phyloP scores from a whole-genome alignment of 1,139 yeast species.

The Yamadazyma dendronema region DNA sequence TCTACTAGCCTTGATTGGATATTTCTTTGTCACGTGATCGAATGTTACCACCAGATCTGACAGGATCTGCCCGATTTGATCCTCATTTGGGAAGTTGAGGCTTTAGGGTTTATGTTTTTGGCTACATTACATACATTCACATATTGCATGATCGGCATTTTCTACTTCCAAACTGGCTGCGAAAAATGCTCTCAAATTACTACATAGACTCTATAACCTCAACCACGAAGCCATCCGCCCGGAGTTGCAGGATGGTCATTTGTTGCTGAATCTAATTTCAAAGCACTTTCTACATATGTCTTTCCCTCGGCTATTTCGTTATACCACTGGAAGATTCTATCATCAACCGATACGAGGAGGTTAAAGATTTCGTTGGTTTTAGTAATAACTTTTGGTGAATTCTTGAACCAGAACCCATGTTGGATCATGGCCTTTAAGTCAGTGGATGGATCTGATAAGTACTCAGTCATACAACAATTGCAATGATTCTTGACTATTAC shows the following conservation, averaged over 20 bases:
- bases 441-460: slow-evolving; percentile 21
- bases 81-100: no score
- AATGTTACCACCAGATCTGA: no score
- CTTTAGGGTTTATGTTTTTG: no score
- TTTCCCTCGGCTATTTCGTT: slow-evolving; percentile 24
- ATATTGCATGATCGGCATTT: no score
- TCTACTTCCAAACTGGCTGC: neutral
- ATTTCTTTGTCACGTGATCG: no score
- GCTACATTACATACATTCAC: no score
- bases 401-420: slow-evolving; percentile 28
- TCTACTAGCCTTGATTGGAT: no score
- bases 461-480: slow-evolving; percentile 36
- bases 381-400: slow-evolving; percentile 16
- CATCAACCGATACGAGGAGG: slow-evolving; percentile 15
- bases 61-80: no score
- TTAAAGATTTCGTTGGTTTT: slow-evolving; percentile 24
- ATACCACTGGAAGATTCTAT: slow-evolving; percentile 22
- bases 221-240: slow-evolving; percentile 4
- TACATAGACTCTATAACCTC: neutral
- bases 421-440: slow-evolving; percentile 31
- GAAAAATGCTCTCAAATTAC: neutral
- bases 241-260: slow-evolving; percentile 8
- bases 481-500: slow-evolving; percentile 26
- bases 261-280: slow-evolving; percentile 1
- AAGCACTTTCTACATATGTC: slow-evolving; percentile 12